These are phyloP conservation scores for Rhizophora mangle DNA, from an alignment of 345 rosid species.

Conservation along the genomic window DNA sequence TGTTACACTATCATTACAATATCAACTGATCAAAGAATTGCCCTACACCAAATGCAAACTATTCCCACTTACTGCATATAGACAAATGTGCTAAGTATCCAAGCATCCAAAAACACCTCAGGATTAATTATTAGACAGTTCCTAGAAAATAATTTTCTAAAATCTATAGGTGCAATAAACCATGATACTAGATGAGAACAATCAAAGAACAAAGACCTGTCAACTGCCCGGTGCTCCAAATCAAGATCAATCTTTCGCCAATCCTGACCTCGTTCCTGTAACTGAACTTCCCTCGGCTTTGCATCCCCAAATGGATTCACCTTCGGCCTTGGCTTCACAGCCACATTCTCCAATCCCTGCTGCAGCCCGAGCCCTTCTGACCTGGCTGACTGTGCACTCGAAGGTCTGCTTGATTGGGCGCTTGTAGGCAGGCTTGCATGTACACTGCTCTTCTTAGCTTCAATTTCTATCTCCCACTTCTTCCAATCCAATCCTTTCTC, in stretches of 20 bases:
- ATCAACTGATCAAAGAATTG: not conserved
- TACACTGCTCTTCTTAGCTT: conserved; percentile 50
- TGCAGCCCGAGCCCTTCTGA: conserved; percentile 56
- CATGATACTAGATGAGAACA: conserved; percentile 8
- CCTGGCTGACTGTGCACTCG: conserved; percentile 80
- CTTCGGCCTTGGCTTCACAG: conserved; percentile 63
- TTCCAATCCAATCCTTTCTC: conserved; percentile 95
- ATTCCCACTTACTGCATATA: not conserved
- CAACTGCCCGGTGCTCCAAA: conserved; percentile 80
- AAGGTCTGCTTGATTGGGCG: conserved; percentile 86
- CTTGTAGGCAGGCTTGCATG: conserved; percentile 78
- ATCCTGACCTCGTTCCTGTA: conserved; percentile 82
- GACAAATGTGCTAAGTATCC: not conserved
- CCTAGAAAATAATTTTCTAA: not conserved
- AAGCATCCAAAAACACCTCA: conserved; percentile 1
- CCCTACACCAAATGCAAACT: not conserved
- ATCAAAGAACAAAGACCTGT: conserved; percentile 43
- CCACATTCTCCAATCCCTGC: conserved; percentile 51
- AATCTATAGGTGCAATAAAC: not conserved
- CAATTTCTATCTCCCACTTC: conserved; percentile 74
- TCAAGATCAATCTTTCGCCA: conserved; percentile 91
- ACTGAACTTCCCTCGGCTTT: conserved; percentile 87
- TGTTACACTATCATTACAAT: not conserved
- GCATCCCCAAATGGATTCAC: conserved; percentile 97
- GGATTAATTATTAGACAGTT: not conserved